These are phyloP conservation scores for Aspergillus fischeri DNA, from an alignment of 2,329 filamentous ascomycete species.

Conservation along the genomic window DNA sequence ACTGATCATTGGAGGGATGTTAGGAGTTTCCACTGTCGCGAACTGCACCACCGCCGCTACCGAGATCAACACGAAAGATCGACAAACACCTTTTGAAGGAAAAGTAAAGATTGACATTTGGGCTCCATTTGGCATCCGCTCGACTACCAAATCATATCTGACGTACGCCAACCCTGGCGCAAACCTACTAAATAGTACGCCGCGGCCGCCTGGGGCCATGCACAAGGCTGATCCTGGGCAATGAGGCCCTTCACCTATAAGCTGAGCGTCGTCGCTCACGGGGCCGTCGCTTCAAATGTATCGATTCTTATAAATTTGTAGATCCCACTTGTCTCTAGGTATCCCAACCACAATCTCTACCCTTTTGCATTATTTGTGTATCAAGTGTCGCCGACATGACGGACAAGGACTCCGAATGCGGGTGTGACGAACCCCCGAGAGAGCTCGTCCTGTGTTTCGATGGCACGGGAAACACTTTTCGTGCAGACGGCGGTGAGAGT, in stretches of 20 bases:
- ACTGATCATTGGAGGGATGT: background rate
- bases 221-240: background rate
- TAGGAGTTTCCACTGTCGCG: background rate
- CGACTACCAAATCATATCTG: background rate
- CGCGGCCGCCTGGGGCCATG: background rate
- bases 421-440: background rate
- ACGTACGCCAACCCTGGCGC: background rate
- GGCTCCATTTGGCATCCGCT: background rate
- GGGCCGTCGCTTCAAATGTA: background rate
- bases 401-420: background rate
- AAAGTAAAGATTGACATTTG: background rate
- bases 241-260: background rate
- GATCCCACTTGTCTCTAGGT: background rate
- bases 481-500: constrained; percentile 36
- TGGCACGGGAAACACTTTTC: constrained; percentile 40
- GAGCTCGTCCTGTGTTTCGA: constrained; percentile 36
- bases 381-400: background rate
- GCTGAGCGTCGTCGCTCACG: background rate
- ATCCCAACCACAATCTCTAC: background rate
- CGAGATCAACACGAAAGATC: background rate
- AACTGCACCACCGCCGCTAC: background rate
- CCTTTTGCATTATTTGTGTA: too few relatives aligned
- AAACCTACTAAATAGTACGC: background rate
- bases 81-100: background rate
- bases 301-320: background rate